These are phyloP conservation scores for Copromyces sp. DNA, from an alignment of 495 filamentous ascomycete species.

Conservation along the genomic window DNA sequence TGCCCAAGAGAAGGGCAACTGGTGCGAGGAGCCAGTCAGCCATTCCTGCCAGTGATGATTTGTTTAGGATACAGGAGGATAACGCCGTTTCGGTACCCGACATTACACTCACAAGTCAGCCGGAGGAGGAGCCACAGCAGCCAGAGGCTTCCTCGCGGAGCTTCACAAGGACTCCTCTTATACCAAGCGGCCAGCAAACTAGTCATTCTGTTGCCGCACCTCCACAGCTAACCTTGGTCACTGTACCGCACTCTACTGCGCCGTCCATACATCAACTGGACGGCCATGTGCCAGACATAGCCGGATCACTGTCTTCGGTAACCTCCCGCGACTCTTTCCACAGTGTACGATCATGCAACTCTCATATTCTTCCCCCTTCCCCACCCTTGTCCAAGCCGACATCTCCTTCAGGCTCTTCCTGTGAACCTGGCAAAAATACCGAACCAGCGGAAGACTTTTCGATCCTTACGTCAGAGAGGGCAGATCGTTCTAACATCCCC, in stretches of 20 bases:
- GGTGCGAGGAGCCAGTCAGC: background rate
- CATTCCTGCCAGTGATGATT: background rate
- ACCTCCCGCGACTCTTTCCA: conserved; percentile 38
- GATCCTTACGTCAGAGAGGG: conserved; percentile 30
- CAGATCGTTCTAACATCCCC: conserved; percentile 29
- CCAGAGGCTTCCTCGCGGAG: background rate
- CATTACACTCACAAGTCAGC: background rate
- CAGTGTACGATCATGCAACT: conserved; percentile 48
- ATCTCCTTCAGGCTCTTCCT: conserved; percentile 30
- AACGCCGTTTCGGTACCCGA: background rate
- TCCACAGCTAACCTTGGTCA: conserved; percentile 23
- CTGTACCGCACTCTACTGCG: conserved; percentile 21
- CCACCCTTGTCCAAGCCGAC: conserved; percentile 33
- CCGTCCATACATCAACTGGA: background rate
- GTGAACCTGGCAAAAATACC: conserved; percentile 21
- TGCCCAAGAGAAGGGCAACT: background rate
- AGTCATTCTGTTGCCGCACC: conserved; percentile 27
- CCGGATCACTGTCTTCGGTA: conserved; percentile 18
- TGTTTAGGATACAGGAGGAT: background rate
- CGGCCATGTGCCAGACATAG: conserved; percentile 5
- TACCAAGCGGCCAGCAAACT: conserved; percentile 17
- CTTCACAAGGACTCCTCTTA: background rate
- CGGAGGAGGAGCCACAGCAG: background rate
- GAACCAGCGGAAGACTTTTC: conserved; percentile 2
- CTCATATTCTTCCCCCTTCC: conserved; percentile 40